Base-by-base conservation (phyloP, 176 grass and related monocot genomes). In the Oryza brachyantha region DNA sequence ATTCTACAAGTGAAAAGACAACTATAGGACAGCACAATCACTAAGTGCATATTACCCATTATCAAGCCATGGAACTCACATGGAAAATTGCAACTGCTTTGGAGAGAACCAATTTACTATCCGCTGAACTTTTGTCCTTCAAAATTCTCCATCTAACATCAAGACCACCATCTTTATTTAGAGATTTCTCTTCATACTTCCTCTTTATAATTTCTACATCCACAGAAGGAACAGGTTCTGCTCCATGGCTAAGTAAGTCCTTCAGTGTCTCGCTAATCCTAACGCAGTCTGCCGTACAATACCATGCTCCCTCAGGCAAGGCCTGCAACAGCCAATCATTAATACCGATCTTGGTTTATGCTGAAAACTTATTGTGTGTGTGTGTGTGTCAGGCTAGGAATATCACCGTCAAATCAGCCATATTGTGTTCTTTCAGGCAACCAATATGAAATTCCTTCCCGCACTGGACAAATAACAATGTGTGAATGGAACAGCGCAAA, bases 391-490 rank as follows among this genome's bases (percentile, higher is more conserved):
- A 80, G 13, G 69, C 45, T 28, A 64, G 27, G 24, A 60, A 70
- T 7, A 78, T 86, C 80, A 98, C 96, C 96, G 76, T 93, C 50
- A 98, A 79, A 73, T 98, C 96, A 81, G 90, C 92, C 92, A 95
- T 93, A 13, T 76, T 84, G 76, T 86, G 82, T 54, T 98, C 96
- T 86, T 81, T 98, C 74, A 98, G 73, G 75, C 96, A 98, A 40
- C 96, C 92, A 65, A 98, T 92, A 72, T 95, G 92, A 84, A 93
- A 98, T 76, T 98, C 96, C 88, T 87, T 98, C 76, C 93, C 92
- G 35, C 96, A 98, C 96, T 98, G 80, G 40, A 78, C 41, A 86
- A 92, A 89, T 66, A 76, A 65, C 16, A 87, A 68, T 62, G 13
- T 24, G 70, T 24, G 35, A 54, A 72, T 52, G 41, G 31, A n/a